A percentile compares a stretch with the other conserved stretches of the same genome.
phyloP scores from a whole-genome alignment of 2,329 filamentous ascomycete species.

The Fusarium buharicum region DNA sequence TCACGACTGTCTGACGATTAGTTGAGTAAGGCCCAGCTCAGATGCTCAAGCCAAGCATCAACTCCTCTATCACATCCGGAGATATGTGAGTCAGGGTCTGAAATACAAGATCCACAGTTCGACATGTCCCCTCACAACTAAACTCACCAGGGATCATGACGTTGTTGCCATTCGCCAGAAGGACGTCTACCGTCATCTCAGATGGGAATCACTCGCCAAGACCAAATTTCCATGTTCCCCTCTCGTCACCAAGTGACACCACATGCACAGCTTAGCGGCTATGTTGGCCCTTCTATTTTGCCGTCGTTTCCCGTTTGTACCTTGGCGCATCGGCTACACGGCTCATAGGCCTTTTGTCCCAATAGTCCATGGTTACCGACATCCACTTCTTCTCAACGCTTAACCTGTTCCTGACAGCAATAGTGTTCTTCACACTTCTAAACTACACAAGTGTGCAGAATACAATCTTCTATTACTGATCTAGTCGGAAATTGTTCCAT shows the following conservation, averaged over 20 bases:
- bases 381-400: slow-evolving; percentile 32
- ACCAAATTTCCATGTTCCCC: slow-evolving; percentile 19
- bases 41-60: too few species aligned
- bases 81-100: slow-evolving; percentile 1
- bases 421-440: slow-evolving; percentile 14
- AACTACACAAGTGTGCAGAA: slow-evolving; percentile 19
- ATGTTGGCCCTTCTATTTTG: not conserved
- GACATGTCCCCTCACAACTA: not conserved
- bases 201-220: slow-evolving; percentile 17
- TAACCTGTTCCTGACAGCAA: slow-evolving; percentile 49
- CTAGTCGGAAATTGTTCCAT: slow-evolving; percentile 36
- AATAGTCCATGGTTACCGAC: slow-evolving; percentile 28
- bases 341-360: slow-evolving; percentile 20
- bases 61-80: not conserved
- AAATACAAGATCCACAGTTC: slow-evolving; percentile 1
- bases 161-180: not conserved
- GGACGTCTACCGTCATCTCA: slow-evolving; percentile 1
- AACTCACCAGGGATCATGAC: not conserved
- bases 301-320: slow-evolving; percentile 5
- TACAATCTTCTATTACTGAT: slow-evolving; percentile 8
- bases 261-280: slow-evolving; percentile 10
- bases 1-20: too few species aligned
- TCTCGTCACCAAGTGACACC: slow-evolving; percentile 9
- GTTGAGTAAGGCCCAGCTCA: too few species aligned
- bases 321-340: slow-evolving; percentile 30